These are phyloP conservation scores for Cladosporium sp. DNA, from an alignment of 2,329 filamentous ascomycete genomes.

Conservation along the genomic window DNA sequence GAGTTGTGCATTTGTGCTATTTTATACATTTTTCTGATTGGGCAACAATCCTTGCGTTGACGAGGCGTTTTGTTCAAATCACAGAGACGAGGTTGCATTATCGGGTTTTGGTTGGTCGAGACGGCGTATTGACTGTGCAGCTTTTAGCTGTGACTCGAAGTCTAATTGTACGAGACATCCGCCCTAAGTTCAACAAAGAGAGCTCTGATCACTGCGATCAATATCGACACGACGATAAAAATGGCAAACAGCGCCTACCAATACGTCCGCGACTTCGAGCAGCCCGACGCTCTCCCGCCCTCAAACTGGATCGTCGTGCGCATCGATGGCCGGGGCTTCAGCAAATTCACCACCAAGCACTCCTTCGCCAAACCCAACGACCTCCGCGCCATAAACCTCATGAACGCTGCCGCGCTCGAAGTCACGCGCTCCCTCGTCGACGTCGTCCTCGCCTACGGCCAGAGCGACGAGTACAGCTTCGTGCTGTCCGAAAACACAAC, in stretches of 20 bases:
- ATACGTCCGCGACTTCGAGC: conserved; percentile 89
- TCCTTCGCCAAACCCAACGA: conserved; percentile 91
- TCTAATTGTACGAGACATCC: no score
- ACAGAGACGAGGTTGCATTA: background rate
- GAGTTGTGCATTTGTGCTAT: conserved; percentile 1
- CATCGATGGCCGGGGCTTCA: conserved; percentile 90
- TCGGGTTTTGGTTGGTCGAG: background rate
- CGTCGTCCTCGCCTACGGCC: conserved; percentile 80
- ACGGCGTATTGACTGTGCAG: background rate
- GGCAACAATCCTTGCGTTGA: no score
- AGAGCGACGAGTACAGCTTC: conserved; percentile 88
- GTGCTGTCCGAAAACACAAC: conserved; percentile 55
- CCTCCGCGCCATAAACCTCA: conserved; percentile 74
- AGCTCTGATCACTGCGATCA: background rate
- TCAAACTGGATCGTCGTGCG: conserved; percentile 96
- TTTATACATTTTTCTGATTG: background rate
- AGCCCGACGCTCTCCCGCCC: conserved; percentile 68
- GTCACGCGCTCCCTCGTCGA: conserved; percentile 81
- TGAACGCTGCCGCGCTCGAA: conserved; percentile 86
- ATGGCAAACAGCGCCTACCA: conserved; percentile 62
- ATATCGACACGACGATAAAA: background rate
- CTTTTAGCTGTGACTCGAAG: background rate
- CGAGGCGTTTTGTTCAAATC: no score
- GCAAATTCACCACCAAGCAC: conserved; percentile 60
- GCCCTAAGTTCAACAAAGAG: background rate